phyloP scores from a whole-genome alignment of 345 rosid genomes.

The Fremontodendron californicum region DNA sequence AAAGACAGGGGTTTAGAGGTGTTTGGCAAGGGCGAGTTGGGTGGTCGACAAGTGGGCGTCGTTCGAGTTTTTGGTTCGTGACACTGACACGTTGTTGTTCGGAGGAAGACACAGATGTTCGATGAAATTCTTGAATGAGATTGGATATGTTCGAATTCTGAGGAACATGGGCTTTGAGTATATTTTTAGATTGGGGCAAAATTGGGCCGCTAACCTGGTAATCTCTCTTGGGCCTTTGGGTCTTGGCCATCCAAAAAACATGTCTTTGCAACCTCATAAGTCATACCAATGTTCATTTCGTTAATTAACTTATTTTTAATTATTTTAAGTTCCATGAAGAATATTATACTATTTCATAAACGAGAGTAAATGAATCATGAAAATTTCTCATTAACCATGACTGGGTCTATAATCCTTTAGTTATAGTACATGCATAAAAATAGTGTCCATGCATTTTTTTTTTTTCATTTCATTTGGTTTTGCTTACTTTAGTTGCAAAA shows the following conservation, averaged over 20 bases:
- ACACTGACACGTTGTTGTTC: slow-evolving; percentile 8
- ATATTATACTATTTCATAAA: too few relatives aligned
- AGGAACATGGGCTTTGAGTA: background rate
- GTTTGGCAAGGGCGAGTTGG: background rate
- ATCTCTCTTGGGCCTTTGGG: background rate
- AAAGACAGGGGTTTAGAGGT: background rate
- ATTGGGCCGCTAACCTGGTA: background rate
- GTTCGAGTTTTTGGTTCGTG: background rate
- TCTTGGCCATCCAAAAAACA: too few relatives aligned
- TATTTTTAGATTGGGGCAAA: background rate
- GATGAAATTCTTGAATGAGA: slow-evolving; percentile 1
- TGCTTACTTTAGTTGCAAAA: too few relatives aligned
- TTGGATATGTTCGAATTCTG: background rate
- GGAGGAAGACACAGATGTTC: background rate
- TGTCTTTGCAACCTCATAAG: too few relatives aligned
- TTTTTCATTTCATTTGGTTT: too few relatives aligned
- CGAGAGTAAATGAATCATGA: too few relatives aligned
- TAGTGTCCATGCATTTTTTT: too few relatives aligned
- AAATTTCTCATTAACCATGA: too few relatives aligned
- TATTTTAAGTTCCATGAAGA: too few relatives aligned
- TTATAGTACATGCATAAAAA: too few relatives aligned
- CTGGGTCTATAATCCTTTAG: too few relatives aligned
- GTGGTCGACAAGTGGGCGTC: slow-evolving; percentile 6
- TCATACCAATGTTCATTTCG: background rate
- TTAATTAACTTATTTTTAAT: too few relatives aligned